Conservation (phyloP, 2,329 filamentous ascomycete species). For the Conoideocrella luteorostrata region DNA sequence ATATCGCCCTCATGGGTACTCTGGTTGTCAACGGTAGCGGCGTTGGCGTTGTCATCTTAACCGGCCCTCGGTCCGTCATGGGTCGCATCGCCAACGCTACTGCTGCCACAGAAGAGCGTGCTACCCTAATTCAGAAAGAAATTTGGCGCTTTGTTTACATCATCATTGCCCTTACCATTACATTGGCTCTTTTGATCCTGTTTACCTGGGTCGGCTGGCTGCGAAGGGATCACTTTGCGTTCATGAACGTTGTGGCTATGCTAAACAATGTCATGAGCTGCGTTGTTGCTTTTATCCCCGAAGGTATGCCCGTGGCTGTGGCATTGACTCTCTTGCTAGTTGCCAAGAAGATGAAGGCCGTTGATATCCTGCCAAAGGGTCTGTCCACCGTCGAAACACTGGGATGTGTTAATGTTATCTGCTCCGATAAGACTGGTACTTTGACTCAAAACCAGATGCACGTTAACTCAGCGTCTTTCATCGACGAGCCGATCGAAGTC, state of each 20-base stretch:
- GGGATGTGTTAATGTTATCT: slow-evolving; percentile 38
- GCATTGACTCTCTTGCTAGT: slow-evolving; percentile 36
- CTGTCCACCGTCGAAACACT: slow-evolving; percentile 36
- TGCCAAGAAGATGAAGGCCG: slow-evolving; percentile 34
- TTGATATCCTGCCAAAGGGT: slow-evolving; percentile 35
- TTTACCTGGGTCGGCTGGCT: slow-evolving; percentile 40
- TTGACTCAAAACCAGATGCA: slow-evolving; percentile 39
- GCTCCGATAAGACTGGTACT: slow-evolving; percentile 37
- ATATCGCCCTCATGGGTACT: slow-evolving; percentile 38
- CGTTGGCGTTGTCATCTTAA: slow-evolving; percentile 33
- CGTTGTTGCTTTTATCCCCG: slow-evolving; percentile 33
- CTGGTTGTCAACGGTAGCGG: slow-evolving; percentile 34
- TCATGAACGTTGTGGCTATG: slow-evolving; percentile 37
- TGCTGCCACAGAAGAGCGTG: slow-evolving; percentile 27
- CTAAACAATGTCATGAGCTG: slow-evolving; percentile 40
- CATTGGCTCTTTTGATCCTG: slow-evolving; percentile 33
- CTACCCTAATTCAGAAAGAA: slow-evolving; percentile 34
- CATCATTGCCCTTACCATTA: slow-evolving; percentile 32
- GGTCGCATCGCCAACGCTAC: slow-evolving; percentile 33
- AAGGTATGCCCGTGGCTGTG: slow-evolving; percentile 34
- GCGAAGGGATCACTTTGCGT: slow-evolving; percentile 26
- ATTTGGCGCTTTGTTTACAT: slow-evolving; percentile 38
- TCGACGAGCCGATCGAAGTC: slow-evolving; percentile 24
- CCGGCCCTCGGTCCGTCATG: slow-evolving; percentile 34
- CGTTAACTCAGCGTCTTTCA: slow-evolving; percentile 31